Evolutionary conservation across 108 stramenopile species (phyloP), one percentile per base, ranked within the genome.

Genomic region (Fragilaria radians): DNA sequence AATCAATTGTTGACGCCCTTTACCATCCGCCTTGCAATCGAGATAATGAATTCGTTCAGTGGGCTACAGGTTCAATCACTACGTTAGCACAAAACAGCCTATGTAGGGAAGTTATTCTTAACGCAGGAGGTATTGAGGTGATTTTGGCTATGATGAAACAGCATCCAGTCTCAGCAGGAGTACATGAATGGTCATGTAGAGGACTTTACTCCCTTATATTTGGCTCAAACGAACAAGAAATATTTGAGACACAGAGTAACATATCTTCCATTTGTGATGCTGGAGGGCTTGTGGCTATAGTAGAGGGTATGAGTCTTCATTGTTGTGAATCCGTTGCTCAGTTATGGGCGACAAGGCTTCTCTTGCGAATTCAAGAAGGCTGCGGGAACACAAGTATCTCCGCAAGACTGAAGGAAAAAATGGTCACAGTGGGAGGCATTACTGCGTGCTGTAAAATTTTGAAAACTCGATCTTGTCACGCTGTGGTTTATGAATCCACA

Each of bases 151-250:
- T 36, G 0, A 23, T 70, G 19, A 46, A 54, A 30, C 11, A 32
- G 18, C 68, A 70, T n/a, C 23, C 33, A 42, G 52, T 26, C n/a
- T 48, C 57, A 4, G 48, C 68, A 1, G 57, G 30, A 25, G 65
- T 70, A 4, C 66, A 66, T 52, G 74, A 76, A 57, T 76, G 74
- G 74, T 58, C 58, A 25, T 70, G 65, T 48, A 42, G 74, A 31
- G 68, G 53, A 21, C 50, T 76, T 45, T 56, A 52, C 30, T 22
- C 23, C 18, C 52, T 73, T 5, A 45, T 67, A 9, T 28, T 52
- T 57, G 19, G 28, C 7, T 55, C 45, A 24, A 45, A 58, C 3
- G 59, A 51, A 0, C 3, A 25, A 1, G 42, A 50, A 2, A 2
- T 17, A 33, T 27, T 32, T 19, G 3, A 18, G 31, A 57, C 34